A percentile compares a stretch with the other conserved stretches of the same genome.
These are phyloP conservation scores for Cyclospora cayetanensis DNA, from an alignment of 169 alveolate species.

Conservation along the genomic window DNA sequence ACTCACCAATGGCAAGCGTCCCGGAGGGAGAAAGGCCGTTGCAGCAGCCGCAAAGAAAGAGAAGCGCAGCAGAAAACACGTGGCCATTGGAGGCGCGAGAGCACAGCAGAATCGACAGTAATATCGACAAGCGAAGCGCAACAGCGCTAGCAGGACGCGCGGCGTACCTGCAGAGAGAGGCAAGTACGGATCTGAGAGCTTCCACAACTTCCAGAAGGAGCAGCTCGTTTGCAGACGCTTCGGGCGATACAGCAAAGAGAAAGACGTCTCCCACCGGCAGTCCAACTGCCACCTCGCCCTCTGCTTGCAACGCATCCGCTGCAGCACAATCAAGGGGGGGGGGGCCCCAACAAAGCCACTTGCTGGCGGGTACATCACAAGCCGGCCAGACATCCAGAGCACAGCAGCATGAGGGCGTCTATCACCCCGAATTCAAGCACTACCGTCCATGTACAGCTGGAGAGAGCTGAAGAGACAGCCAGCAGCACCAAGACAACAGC, in stretches of 20 bases:
- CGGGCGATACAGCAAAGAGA: neutral
- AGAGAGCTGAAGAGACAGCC: too few species aligned
- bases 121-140: too few species aligned
- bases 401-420: too few species aligned
- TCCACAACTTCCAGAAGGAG: slow-evolving; percentile 2
- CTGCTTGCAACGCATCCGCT: neutral
- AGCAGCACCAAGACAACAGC: too few species aligned
- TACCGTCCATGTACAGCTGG: too few species aligned
- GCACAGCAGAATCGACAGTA: too few species aligned
- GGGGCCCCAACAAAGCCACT: too few species aligned
- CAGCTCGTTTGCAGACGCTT: neutral
- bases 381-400: too few species aligned
- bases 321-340: neutral
- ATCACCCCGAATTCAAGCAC: too few species aligned
- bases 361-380: too few species aligned
- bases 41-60: neutral
- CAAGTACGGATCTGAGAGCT: neutral
- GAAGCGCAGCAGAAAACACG: neutral
- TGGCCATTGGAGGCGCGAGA: too few species aligned
- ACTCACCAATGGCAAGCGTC: neutral
- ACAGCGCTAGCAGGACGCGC: neutral
- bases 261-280: neutral
- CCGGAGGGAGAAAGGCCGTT: neutral
- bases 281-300: neutral
- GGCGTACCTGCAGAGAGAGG: neutral